A percentile compares a stretch with the other conserved stretches of the same genome.
Evolutionary conservation across 208 protist species (phyloP).

Genomic region (Jaenimonas drosophilae): DNA sequence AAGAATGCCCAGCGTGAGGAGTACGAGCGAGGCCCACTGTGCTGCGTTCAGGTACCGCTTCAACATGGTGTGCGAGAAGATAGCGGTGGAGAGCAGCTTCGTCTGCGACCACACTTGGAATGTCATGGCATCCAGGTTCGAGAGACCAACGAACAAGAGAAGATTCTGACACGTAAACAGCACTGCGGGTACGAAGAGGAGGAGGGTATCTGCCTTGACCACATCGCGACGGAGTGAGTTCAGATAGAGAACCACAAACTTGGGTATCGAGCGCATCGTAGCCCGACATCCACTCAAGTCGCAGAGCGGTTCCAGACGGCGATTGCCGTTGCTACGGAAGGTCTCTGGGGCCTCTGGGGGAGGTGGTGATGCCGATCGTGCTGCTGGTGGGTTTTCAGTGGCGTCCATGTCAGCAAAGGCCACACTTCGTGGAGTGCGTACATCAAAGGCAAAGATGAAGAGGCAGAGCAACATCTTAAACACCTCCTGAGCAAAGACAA

Average conservation of each 20-base stretch:
- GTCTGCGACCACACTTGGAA: slow-evolving; percentile 81
- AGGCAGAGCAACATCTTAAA: slow-evolving; percentile 72
- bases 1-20: slow-evolving; percentile 52
- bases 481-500: slow-evolving; percentile 68
- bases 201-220: slow-evolving; percentile 36
- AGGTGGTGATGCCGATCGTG: too few species aligned
- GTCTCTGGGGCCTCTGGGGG: not conserved
- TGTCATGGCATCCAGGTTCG: slow-evolving; percentile 52
- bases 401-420: too few species aligned
- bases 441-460: slow-evolving; percentile 26
- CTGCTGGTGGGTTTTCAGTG: too few species aligned
- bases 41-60: slow-evolving; percentile 27
- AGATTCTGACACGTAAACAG: slow-evolving; percentile 77
- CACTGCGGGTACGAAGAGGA: slow-evolving; percentile 43
- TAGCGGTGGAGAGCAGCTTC: slow-evolving; percentile 52
- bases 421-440: not conserved
- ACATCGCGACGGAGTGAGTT: slow-evolving; percentile 18
- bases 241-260: slow-evolving; percentile 5
- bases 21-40: slow-evolving; percentile 57
- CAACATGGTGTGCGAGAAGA: slow-evolving; percentile 67
- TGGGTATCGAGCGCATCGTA: not conserved
- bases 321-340: not conserved
- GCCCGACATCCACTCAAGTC: not conserved
- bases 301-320: not conserved
- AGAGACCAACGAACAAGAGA: slow-evolving; percentile 54